phyloP scores from a whole-genome alignment of 768 basidiomycete genomes.

The Lactarius deliciosus region DNA sequence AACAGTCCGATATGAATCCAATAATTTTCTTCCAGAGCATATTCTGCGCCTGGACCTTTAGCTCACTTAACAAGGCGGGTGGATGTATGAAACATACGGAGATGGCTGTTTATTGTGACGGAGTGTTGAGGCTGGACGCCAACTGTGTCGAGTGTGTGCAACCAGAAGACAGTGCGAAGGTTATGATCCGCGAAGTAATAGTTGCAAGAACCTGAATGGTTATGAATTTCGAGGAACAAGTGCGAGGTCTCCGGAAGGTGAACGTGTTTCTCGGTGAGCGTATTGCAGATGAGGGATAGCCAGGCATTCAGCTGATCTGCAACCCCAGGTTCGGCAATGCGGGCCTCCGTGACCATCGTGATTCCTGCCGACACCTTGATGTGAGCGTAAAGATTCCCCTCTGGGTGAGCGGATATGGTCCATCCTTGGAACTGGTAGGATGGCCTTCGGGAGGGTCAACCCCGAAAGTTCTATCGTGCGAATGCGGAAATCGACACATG shows the following conservation, averaged over 20 bases:
- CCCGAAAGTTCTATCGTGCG: not conserved
- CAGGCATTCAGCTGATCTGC: not conserved
- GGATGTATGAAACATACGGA: not conserved
- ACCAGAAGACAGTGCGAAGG: not conserved
- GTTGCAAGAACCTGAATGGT: not conserved
- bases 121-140: not conserved
- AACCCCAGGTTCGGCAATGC: not conserved
- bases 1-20: constrained; percentile 24
- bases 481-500: not conserved
- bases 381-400: not conserved
- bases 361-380: not conserved
- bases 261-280: not conserved
- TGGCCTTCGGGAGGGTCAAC: not conserved
- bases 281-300: not conserved
- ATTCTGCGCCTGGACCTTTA: not conserved
- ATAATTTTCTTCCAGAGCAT: constrained; percentile 21
- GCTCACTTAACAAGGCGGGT: not conserved
- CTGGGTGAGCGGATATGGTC: not conserved
- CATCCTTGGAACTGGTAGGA: not conserved
- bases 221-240: not conserved
- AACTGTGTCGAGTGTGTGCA: not conserved
- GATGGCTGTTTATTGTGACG: not conserved
- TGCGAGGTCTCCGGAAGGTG: not conserved
- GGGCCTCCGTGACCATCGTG: not conserved
- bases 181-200: not conserved